These are phyloP conservation scores for Vairimorpha necatrix DNA, from an alignment of 371 early-diverging fungal species.

Conservation along the genomic window DNA sequence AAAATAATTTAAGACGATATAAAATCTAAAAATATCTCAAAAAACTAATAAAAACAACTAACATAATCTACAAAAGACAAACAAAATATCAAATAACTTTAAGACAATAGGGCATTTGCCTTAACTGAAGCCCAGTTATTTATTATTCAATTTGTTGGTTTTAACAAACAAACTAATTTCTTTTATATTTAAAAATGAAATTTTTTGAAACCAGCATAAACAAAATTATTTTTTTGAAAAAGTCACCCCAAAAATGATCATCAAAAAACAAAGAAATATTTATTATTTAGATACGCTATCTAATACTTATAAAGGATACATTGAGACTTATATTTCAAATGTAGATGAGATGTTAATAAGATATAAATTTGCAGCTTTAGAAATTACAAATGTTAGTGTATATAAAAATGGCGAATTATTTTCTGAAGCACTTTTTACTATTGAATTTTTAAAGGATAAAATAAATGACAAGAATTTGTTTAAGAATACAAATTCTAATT, in stretches of 20 bases:
- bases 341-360: not conserved
- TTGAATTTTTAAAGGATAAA: conserved; percentile 13
- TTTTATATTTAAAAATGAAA: too few species aligned
- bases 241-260: conserved; percentile 38
- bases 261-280: conserved; percentile 50
- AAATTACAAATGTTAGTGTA: conserved; percentile 15
- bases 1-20: too few species aligned
- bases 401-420: not conserved
- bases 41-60: too few species aligned
- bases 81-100: too few species aligned
- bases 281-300: conserved; percentile 47
- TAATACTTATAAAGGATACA: conserved; percentile 41
- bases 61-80: too few species aligned
- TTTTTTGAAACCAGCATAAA: too few species aligned
- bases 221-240: conserved; percentile 11
- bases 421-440: not conserved
- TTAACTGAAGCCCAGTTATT: too few species aligned
- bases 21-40: too few species aligned
- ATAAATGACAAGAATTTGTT: not conserved
- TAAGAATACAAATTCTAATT: not conserved
- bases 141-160: too few species aligned
- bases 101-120: too few species aligned
- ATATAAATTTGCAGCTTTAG: conserved; percentile 7
- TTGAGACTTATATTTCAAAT: conserved; percentile 38
- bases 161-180: too few species aligned